Evolutionary conservation across 2,329 filamentous ascomycete species (phyloP).

Genomic region (Aphanocladium album): DNA sequence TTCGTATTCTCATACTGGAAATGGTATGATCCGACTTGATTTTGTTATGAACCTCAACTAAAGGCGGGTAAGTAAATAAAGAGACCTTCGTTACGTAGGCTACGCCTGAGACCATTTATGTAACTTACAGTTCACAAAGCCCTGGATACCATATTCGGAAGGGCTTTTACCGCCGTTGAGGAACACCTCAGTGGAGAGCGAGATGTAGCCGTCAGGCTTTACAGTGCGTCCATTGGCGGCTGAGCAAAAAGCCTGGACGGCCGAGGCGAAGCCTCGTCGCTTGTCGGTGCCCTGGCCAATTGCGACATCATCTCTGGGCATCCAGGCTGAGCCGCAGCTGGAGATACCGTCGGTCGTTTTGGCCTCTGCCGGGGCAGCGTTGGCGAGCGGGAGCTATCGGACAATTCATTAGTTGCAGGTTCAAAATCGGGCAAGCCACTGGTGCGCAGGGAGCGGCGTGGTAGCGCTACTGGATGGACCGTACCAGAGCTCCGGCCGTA

Average conservation of each 20-base stretch:
- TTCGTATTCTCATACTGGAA: conserved; percentile 7
- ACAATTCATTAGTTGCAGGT: not conserved
- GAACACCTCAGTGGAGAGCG: conserved; percentile 17
- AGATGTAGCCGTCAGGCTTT: conserved; percentile 16
- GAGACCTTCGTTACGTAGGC: not conserved
- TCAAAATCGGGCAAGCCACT: not conserved
- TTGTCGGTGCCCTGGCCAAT: conserved; percentile 16
- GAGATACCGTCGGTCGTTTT: conserved; percentile 16
- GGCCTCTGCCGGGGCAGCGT: conserved; percentile 4
- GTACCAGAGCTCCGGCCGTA: conserved; percentile 2
- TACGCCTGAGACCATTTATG: no score
- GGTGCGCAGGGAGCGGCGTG: not conserved
- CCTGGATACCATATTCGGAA: conserved; percentile 15
- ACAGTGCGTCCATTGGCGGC: conserved; percentile 14
- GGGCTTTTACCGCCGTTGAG: conserved; percentile 17
- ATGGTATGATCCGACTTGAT: conserved; percentile 14
- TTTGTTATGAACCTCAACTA: conserved; percentile 20
- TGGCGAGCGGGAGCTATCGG: conserved; percentile 2
- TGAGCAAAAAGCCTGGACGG: conserved; percentile 17
- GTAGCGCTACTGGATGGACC: not conserved
- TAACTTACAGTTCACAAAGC: conserved; percentile 17
- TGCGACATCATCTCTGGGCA: conserved; percentile 16
- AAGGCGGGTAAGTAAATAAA: not conserved
- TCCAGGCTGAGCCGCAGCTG: conserved; percentile 18
- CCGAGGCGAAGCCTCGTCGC: conserved; percentile 15